Evolutionary conservation across 352 stramenopile genomes (phyloP).

Genomic region (Globisporangium polare): DNA sequence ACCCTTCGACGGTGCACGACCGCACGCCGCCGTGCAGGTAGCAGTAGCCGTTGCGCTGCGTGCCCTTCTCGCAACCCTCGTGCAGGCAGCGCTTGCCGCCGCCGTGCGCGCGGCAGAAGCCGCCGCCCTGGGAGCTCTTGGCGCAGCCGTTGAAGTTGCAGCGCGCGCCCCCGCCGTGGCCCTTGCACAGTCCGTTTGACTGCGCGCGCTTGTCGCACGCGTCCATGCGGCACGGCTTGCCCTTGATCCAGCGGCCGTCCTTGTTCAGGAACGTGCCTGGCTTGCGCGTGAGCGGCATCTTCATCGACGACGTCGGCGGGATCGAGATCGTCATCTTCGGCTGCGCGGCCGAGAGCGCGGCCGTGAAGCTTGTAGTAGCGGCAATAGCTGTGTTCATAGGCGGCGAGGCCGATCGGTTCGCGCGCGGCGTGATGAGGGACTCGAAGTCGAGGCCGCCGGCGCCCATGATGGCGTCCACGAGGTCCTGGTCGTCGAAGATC

Average conservation of each 20-base stretch:
- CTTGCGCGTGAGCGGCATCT: conserved; percentile 51
- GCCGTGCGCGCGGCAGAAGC: conserved; percentile 71
- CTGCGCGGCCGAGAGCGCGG: conserved; percentile 22
- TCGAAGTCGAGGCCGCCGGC: conserved; percentile 50
- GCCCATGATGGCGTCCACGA: conserved; percentile 78
- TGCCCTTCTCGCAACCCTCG: conserved; percentile 73
- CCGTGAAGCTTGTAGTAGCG: conserved; percentile 13
- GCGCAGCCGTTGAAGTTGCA: conserved; percentile 69
- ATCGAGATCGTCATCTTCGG: conserved; percentile 22
- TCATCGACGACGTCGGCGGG: conserved; percentile 19
- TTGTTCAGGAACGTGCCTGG: conserved; percentile 86
- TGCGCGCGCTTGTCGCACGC: conserved; percentile 75
- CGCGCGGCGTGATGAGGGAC: conserved; percentile 17
- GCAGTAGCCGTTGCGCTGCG: conserved; percentile 78
- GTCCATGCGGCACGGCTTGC: conserved; percentile 72
- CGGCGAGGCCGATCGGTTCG: conserved; percentile 11
- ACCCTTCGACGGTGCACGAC: conserved; percentile 63
- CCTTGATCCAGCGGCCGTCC: conserved; percentile 86
- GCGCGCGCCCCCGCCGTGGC: conserved; percentile 72
- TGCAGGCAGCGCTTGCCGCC: conserved; percentile 78
- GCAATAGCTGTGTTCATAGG: neutral
- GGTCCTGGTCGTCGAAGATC: conserved; percentile 72
- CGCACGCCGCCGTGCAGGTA: conserved; percentile 75
- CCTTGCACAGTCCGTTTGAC: conserved; percentile 78
- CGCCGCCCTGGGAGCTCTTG: conserved; percentile 72